Conservation (phyloP, 2,329 filamentous ascomycete genomes). For the Trichoderma sp. region DNA sequence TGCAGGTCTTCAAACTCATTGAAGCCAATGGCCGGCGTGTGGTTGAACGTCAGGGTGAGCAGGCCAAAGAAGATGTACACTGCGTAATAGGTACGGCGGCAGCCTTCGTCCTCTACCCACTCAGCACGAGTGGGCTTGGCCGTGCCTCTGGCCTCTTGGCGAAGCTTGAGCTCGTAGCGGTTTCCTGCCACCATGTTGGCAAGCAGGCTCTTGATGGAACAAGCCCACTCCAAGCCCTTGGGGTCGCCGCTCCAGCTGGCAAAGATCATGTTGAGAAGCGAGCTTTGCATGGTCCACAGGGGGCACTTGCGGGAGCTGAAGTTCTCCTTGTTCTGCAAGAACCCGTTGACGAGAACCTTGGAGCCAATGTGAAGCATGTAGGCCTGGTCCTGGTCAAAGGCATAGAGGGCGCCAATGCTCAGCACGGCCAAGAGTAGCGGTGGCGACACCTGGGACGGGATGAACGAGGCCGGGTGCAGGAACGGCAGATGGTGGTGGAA, state of each 20-base stretch:
- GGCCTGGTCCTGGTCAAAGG: constrained; percentile 94
- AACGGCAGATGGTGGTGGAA: constrained; percentile 98
- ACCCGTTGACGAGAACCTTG: constrained; percentile 95
- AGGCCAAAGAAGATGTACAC: constrained; percentile 99
- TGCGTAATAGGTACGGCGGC: constrained; percentile 93
- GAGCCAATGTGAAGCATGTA: constrained; percentile 97
- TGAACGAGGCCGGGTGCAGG: constrained; percentile 88
- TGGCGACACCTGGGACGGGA: constrained; percentile 75
- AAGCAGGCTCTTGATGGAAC: constrained; percentile 95
- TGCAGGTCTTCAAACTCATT: constrained; percentile 95
- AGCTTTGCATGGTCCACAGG: constrained; percentile 97
- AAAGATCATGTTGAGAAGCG: constrained; percentile 96
- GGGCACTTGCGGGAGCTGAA: constrained; percentile 98
- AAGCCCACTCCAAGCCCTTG: constrained; percentile 97
- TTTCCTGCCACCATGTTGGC: constrained; percentile 99
- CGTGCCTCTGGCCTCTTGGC: constrained; percentile 81
- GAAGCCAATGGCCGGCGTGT: constrained; percentile 96
- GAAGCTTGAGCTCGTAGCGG: constrained; percentile 91
- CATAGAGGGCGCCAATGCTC: constrained; percentile 94
- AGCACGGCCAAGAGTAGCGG: constrained; percentile 85
- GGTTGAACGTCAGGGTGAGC: constrained; percentile 93
- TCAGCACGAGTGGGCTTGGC: constrained; percentile 76
- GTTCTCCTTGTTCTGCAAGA: constrained; percentile 96
- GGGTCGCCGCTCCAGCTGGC: constrained; percentile 98
- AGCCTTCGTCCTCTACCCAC: constrained; percentile 97